Base-by-base conservation (phyloP, 441 rosid species). In the Pelargonium myrrhifolium region DNA sequence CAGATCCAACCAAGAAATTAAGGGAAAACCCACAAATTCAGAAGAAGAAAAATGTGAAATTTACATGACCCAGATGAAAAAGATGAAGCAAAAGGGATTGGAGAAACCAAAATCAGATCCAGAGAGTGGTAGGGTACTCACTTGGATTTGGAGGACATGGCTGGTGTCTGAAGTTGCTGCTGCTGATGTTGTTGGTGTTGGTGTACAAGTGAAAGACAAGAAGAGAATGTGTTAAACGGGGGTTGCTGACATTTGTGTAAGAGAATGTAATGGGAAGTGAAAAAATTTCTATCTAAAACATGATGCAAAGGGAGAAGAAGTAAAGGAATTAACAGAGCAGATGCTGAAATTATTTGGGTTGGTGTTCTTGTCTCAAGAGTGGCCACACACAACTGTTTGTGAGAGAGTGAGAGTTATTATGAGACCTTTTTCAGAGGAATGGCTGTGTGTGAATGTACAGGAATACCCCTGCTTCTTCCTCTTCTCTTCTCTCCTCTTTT, bases 91-190 rank as follows among this genome's bases (percentile, higher is more conserved):
- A 8, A 39, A 68, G 42, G 1, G 45, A 37, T 21, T 10, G 66
- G 42, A 56, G 55, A 69, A 69, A 55, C 60, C 47, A 42, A 56
- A 70, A 64, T 68, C 84, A 80, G 88, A 81, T 79, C 90, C 72
- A 65, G 64, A 28, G 67, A 61, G 58, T 71, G 62, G 62, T 26
- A 56, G n/a, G 61, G 45, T 0, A 74, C 85, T 75, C 70, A 90
- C 97, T 81, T 88, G 87, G 90, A 79, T 81, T 84, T 84, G 65
- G 92, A 71, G 69, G 92, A 79, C 94, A 90, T 90, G 71, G 73
- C 68, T 12, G 66, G 20, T 40, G 61, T 20, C 9, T 18, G 77
- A 45, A 70, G 66, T 43, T 24, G 56, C 31, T 9, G 60, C 35
- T 47, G 79, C 21, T 43, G 66, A 59, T 12, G 72, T 56, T 67